These are phyloP conservation scores for Coccomyxa subellipsoidea DNA, from an alignment of 163 green algal genomes.

Conservation along the genomic window DNA sequence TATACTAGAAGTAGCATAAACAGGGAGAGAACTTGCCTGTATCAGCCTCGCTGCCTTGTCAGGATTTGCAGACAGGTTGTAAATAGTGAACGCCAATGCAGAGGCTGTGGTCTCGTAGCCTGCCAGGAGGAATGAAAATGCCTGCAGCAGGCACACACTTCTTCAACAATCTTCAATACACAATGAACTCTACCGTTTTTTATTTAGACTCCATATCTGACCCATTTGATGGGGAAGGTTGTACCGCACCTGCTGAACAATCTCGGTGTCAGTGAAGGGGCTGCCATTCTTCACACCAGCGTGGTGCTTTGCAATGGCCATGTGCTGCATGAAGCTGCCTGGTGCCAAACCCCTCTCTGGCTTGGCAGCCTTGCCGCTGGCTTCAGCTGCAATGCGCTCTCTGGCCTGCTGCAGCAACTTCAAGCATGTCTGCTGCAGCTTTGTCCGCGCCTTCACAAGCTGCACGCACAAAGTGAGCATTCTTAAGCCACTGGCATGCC, in stretches of 20 bases:
- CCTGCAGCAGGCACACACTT: neutral
- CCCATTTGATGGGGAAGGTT: neutral
- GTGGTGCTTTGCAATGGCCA: neutral
- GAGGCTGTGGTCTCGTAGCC: slow-evolving; percentile 13
- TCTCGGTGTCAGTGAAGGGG: neutral
- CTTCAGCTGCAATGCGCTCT: neutral
- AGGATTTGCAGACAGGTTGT: slow-evolving; percentile 9
- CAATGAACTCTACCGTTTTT: neutral
- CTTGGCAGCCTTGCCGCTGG: neutral
- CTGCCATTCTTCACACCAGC: neutral
- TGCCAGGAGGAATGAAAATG: neutral
- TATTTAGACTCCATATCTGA: neutral
- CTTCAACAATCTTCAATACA: neutral
- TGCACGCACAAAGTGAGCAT: neutral
- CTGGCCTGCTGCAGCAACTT: neutral
- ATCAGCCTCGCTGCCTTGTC: slow-evolving; percentile 11
- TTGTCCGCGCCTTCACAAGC: neutral
- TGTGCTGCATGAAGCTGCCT: slow-evolving; percentile 2
- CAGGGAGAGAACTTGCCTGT: neutral
- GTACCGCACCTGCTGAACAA: neutral
- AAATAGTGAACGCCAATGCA: neutral
- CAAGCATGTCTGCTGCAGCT: neutral
- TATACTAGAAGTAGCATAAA: neutral
- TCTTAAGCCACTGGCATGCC: neutral
- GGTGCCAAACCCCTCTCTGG: neutral